These are phyloP conservation scores for Raphidocelis subcapitata DNA, from an alignment of 139 green algal species.

Conservation along the genomic window DNA sequence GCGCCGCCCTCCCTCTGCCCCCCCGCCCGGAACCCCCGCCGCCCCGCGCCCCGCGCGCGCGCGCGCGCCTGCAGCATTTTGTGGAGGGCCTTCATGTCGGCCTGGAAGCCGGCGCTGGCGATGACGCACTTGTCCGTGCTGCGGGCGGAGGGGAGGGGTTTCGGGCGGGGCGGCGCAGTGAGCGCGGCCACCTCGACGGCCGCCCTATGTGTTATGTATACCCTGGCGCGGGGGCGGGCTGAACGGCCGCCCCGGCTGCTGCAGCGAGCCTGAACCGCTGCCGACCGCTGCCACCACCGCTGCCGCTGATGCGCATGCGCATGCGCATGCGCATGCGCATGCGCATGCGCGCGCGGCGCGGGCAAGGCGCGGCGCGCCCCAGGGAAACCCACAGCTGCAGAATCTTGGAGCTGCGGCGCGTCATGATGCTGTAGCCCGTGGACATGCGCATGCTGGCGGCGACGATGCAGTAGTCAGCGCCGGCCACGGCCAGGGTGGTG, in stretches of 20 bases:
- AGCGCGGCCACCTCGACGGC: neutral
- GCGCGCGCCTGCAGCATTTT: conserved; percentile 74
- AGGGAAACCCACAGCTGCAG: conserved; percentile 83
- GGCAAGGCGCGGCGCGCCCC: no score
- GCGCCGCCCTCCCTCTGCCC: no score
- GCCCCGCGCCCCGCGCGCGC: conserved; percentile 12
- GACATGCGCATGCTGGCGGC: conserved; percentile 92
- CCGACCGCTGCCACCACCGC: neutral
- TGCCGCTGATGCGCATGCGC: no score
- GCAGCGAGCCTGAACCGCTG: no score
- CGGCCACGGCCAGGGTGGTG: conserved; percentile 89
- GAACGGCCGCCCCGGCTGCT: no score
- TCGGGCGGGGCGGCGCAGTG: neutral
- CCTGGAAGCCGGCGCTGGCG: conserved; percentile 89
- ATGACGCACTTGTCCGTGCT: conserved; percentile 87
- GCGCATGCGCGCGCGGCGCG: no score
- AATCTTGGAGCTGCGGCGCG: conserved; percentile 80
- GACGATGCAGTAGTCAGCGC: conserved; percentile 95
- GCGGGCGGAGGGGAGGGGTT: neutral
- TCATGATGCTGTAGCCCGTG: conserved; percentile 96
- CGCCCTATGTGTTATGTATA: neutral
- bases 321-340: neutral
- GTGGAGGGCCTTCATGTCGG: conserved; percentile 87
- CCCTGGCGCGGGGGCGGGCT: neutral
- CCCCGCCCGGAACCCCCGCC: neutral